Base-by-base conservation (phyloP, 1,284 basidiomycete genomes). In the Pseudozyma sp. region DNA sequence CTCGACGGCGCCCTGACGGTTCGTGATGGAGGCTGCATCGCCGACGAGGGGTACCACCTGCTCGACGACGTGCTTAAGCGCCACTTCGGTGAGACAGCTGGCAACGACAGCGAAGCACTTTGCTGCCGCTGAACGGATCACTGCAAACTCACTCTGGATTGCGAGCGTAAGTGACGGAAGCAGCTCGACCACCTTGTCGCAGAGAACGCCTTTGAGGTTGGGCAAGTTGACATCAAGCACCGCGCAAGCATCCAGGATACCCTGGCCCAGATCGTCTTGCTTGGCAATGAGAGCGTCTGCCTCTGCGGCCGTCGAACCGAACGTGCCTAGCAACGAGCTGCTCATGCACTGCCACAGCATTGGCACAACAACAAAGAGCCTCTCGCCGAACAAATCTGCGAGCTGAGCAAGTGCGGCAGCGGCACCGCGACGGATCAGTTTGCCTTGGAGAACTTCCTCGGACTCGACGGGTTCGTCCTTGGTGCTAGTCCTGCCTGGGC, bases 341-440 rank as follows among this genome's bases (percentile, higher is more conserved):
- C 90, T 90, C 90, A 97, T 93, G 16, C 92, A 94, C 49, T 92
- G 90, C 95, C 96, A 99, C 88, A 97, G 92, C 75, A 90, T 93
- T 2, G 96, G 95, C 24, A 97, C 90, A 13, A 89, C 87, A 0
- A 90, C 88, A 49, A 99, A 87, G 29, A 98, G 86, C 10, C 85
- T 86, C 3, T 89, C 84, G 1, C 92, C 94, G 78, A 99, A 98
- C 69, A 89, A 89, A 4, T 86, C 82, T 0, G 94, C 94, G 19
- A 99, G 86, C 67, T 92, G 88, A 47, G 89, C 87, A 64, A 99
- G 92, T 0, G 95, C 94, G 29, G 92, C 87, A 31, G 92, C 87
- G 5, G 96, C 96, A 31, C 97, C 97, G 52, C 96, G 88, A 55
- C 87, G 85, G 31, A 88, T 87, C n/a, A 88, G 79, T 44, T 86